phyloP scores from a whole-genome alignment of 2,329 filamentous ascomycete species.

The Penicillium capsulatum region DNA sequence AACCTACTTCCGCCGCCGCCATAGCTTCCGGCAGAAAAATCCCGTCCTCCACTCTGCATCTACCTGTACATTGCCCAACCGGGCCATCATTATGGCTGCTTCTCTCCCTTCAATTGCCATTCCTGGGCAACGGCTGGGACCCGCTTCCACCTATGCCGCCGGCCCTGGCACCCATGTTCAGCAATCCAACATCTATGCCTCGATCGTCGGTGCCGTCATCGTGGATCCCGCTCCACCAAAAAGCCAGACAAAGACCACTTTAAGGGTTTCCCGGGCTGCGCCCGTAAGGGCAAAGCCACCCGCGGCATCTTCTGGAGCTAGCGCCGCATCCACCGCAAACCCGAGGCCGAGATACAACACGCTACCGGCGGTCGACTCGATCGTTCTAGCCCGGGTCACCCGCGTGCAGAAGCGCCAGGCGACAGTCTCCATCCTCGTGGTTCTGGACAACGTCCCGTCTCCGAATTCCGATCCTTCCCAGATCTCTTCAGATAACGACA shows the following conservation, averaged over 20 bases:
- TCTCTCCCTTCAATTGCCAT: conserved; percentile 56
- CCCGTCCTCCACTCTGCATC: conserved; percentile 1
- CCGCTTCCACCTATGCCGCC: conserved; percentile 61
- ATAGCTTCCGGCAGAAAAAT: conserved; percentile 9
- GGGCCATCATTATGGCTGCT: conserved; percentile 25
- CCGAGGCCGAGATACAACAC: conserved; percentile 59
- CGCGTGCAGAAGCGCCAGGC: conserved; percentile 82
- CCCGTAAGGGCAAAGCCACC: conserved; percentile 4
- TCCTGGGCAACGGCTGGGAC: conserved; percentile 76
- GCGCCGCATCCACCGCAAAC: conserved; percentile 8
- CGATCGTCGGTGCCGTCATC: conserved; percentile 69
- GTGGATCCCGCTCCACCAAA: conserved; percentile 46
- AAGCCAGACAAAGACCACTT: conserved; percentile 37
- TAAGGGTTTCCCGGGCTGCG: conserved; percentile 32
- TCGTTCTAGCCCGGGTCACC: conserved; percentile 79
- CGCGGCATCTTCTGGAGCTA: background rate
- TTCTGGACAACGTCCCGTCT: conserved; percentile 52
- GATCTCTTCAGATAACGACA: conserved; percentile 34
- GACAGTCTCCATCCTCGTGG: conserved; percentile 77
- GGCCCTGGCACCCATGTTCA: conserved; percentile 83
- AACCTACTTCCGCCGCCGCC: conserved; percentile 13
- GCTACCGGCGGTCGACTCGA: conserved; percentile 73
- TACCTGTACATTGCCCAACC: conserved; percentile 1
- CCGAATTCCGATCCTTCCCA: conserved; percentile 20
- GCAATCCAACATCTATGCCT: conserved; percentile 70